Evolutionary conservation across 371 early-diverging fungal genomes (phyloP).

Genomic region (Phascolomyces articulosus): DNA sequence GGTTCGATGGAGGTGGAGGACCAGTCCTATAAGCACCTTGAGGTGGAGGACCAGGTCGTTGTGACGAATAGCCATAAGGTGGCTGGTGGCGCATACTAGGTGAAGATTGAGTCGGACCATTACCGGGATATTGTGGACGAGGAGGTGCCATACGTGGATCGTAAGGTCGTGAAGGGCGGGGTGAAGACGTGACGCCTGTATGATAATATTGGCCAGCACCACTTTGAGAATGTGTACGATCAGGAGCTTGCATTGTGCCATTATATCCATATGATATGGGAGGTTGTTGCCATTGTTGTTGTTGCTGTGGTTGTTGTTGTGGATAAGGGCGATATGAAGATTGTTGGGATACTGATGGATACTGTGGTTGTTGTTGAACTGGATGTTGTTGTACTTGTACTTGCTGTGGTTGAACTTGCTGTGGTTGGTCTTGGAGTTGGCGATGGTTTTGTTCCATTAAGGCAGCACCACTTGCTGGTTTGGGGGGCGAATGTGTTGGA

Average conservation of each 20-base stretch:
- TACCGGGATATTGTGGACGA: slow-evolving; percentile 1
- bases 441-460: slow-evolving; percentile 35
- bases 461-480: slow-evolving; percentile 21
- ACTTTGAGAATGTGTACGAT: not conserved
- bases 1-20: slow-evolving; percentile 9
- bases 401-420: slow-evolving; percentile 14
- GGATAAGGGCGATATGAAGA: slow-evolving; percentile 6
- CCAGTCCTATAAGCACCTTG: slow-evolving; percentile 11
- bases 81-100: slow-evolving; percentile 8
- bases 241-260: not conserved
- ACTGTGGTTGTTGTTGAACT: slow-evolving; percentile 12
- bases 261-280: not conserved
- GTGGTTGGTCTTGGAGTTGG: slow-evolving; percentile 15
- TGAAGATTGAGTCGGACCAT: not conserved
- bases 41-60: not conserved
- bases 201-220: slow-evolving; percentile 7
- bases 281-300: slow-evolving; percentile 13
- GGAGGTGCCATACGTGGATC: slow-evolving; percentile 13
- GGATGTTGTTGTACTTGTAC: slow-evolving; percentile 8
- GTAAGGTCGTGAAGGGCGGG: slow-evolving; percentile 17
- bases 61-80: slow-evolving; percentile 2
- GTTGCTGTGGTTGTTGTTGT: slow-evolving; percentile 9
- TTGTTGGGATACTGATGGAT: slow-evolving; percentile 4
- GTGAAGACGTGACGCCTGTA: slow-evolving; percentile 7
- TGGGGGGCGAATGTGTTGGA: slow-evolving; percentile 48